phyloP scores from a whole-genome alignment of 106 monocot species.

The Allium cepa region DNA sequence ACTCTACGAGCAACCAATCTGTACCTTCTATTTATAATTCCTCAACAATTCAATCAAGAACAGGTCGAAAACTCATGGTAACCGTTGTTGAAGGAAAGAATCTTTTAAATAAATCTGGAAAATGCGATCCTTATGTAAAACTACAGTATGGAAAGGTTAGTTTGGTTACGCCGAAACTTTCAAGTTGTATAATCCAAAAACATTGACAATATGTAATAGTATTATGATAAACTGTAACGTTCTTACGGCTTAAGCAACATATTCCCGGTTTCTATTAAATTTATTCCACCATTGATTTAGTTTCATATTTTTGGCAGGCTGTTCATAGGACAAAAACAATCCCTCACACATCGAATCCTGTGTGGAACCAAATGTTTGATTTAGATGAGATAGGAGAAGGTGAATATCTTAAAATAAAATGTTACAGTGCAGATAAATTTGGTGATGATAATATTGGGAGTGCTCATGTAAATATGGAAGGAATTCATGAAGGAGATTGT shows the following conservation, averaged over 20 bases:
- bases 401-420: constrained; percentile 82
- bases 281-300: background rate
- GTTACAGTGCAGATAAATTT: constrained; percentile 67
- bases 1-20: constrained; percentile 12
- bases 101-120: constrained; percentile 63
- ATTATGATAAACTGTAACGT: background rate
- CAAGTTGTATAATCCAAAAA: too few species aligned
- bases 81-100: constrained; percentile 64
- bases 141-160: constrained; percentile 87
- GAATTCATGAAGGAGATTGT: constrained; percentile 49
- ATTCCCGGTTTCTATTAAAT: too few species aligned
- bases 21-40: constrained; percentile 30
- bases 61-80: constrained; percentile 75
- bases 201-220: background rate
- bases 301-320: constrained; percentile 28
- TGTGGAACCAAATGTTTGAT: constrained; percentile 75
- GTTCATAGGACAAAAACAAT: constrained; percentile 64
- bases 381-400: constrained; percentile 83
- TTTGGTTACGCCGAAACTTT: background rate
- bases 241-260: background rate
- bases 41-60: constrained; percentile 31
- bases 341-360: constrained; percentile 39
- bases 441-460: constrained; percentile 81
- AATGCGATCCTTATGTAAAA: constrained; percentile 79
- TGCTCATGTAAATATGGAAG: constrained; percentile 73